A percentile compares a stretch with the other conserved stretches of the same genome.
Conservation (phyloP, 208 protist species). For the Acanthamoeba castellanii region DNA sequence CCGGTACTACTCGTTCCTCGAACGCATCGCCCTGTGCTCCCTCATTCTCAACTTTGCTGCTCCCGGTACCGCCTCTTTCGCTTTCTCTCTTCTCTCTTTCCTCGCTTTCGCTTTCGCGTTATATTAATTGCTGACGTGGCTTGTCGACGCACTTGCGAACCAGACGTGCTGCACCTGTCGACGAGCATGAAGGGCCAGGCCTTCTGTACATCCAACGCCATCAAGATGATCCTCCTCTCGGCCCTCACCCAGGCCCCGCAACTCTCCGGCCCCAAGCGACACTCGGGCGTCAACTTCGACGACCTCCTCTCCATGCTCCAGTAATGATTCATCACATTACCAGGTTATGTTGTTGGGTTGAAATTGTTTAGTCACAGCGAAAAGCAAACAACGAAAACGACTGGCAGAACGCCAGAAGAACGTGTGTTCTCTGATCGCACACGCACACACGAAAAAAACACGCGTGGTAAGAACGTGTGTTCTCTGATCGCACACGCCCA, state of each 20-base stretch:
- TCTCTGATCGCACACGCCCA: too few species aligned
- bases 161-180: conserved; percentile 18
- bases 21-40: background rate
- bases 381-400: too few species aligned
- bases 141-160: background rate
- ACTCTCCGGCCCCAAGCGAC: background rate
- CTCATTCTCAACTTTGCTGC: background rate
- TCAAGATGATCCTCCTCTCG: background rate
- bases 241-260: background rate
- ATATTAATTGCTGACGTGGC: too few species aligned
- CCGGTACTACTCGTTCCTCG: background rate
- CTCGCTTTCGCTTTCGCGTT: too few species aligned
- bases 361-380: too few species aligned
- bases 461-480: too few species aligned
- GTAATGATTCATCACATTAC: too few species aligned
- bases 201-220: conserved; percentile 2
- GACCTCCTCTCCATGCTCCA: background rate
- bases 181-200: conserved; percentile 18
- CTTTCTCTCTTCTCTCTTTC: too few species aligned
- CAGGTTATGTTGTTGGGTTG: too few species aligned
- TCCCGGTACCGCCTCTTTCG: background rate
- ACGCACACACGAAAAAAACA: too few species aligned
- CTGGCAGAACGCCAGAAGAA: too few species aligned
- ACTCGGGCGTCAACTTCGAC: conserved; percentile 5
- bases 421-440: too few species aligned